Evolutionary conservation across 179 eudicot genomes (phyloP), one percentile per base, ranked within the genome.

Genomic region (Drosera spatulata): DNA sequence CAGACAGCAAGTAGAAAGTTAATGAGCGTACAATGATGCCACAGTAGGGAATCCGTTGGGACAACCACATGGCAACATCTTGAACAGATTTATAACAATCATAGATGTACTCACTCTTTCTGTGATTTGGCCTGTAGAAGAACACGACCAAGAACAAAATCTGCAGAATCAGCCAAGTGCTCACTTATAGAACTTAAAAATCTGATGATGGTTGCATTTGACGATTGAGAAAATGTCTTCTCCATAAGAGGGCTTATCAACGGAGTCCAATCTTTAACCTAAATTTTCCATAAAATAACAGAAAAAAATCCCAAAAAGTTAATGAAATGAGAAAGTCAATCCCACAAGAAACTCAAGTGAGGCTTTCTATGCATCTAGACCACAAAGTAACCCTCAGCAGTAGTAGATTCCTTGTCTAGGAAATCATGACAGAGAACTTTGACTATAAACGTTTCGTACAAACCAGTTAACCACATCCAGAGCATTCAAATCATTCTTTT

Each of bases 201-300:
- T 71, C 73, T 85, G 43, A 88, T 82, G 47, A 85, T 66, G 4
- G 68, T 66, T 43, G 87, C 85, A 80, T 88, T 88, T 74, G 93
- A 79, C 73, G 96, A 85, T 64, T 88, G 85, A 12, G 76, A 73
- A 72, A 85, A 73, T 79, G 83, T 79, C 79, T 85, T 88, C 71
- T 88, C 89, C 48, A 85, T 64, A 61, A 88, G 74, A 54, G 84
- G 87, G 58, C 73, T 84, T 39, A 69, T 73, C 66, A 88, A 67
- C 53, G 66, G 60, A 61, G 69, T 74, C 96, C 93, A 85, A 72
- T 85, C 80, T 62, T 71, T 67, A 69, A 85, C 96, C 96, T 85
- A 52, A 4, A 38, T 9, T 12, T 51, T 14, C 55, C 3, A 14
- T 5, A 51, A 51, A 15, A 51, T 11, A n/a, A 3, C 2, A 51